Evolutionary conservation across 1,284 basidiomycete genomes (phyloP).

Genomic region (Tilletia caries): DNA sequence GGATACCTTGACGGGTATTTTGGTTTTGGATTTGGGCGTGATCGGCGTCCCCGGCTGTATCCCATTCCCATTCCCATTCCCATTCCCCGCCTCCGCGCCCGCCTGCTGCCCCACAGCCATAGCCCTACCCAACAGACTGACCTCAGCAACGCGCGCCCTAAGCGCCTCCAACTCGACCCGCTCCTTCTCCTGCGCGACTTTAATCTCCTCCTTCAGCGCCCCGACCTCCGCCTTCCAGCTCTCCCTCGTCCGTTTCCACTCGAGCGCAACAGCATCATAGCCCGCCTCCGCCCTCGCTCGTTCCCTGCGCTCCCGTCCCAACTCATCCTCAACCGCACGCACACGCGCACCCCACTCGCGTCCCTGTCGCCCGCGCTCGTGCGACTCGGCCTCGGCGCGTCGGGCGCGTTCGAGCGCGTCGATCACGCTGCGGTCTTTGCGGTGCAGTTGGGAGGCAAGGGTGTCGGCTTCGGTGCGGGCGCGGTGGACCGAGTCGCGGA

Average conservation of each 20-base stretch:
- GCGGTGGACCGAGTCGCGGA: constrained; percentile 76
- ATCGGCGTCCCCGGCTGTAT: background rate
- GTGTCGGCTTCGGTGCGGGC: constrained; percentile 77
- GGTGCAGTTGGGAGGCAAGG: constrained; percentile 74
- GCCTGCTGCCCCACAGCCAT: background rate
- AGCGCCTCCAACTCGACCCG: constrained; percentile 19
- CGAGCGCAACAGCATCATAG: constrained; percentile 30
- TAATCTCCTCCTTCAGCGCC: constrained; percentile 15
- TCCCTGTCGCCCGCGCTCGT: constrained; percentile 40
- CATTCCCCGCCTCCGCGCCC: background rate
- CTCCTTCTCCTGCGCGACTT: constrained; percentile 16
- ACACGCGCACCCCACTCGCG: constrained; percentile 46
- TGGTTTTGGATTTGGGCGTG: background rate
- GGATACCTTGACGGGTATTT: too few relatives aligned
- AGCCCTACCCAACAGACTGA: background rate
- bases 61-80: background rate
- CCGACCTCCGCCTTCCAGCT: constrained; percentile 31
- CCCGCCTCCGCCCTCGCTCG: constrained; percentile 29
- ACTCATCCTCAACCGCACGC: constrained; percentile 37
- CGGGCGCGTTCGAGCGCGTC: constrained; percentile 58
- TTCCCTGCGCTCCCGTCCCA: constrained; percentile 35
- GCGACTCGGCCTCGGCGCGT: constrained; percentile 46
- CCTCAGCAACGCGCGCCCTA: background rate
- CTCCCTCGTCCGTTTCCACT: constrained; percentile 36
- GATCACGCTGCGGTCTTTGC: constrained; percentile 77